A percentile compares a stretch with the other conserved stretches of the same genome.
These are phyloP conservation scores for Silene vulgaris DNA, from an alignment of 179 eudicot species.

Conservation along the genomic window DNA sequence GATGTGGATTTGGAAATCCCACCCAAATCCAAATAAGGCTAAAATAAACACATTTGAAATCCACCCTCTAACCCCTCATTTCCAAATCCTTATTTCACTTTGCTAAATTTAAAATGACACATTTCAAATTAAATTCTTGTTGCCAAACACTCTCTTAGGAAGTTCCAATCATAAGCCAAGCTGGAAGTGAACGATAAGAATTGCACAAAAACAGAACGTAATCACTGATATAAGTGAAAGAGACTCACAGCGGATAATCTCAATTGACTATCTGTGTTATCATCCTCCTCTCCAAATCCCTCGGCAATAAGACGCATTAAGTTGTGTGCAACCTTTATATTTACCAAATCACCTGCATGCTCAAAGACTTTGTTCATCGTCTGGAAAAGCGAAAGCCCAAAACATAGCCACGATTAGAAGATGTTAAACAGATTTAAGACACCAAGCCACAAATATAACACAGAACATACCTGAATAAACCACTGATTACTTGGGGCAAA, in stretches of 20 bases:
- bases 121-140: no score
- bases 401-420: slow-evolving; percentile 21
- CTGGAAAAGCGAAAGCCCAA: slow-evolving; percentile 44
- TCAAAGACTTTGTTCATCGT: slow-evolving; percentile 95
- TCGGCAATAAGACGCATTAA: slow-evolving; percentile 97
- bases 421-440: slow-evolving; percentile 1
- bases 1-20: no score
- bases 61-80: no score
- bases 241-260: slow-evolving; percentile 91
- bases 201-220: background rate
- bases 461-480: slow-evolving; percentile 77
- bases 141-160: no score
- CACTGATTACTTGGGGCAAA: slow-evolving; percentile 98
- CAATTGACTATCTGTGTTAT: slow-evolving; percentile 76
- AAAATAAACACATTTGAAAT: no score
- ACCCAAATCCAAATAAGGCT: no score
- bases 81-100: no score
- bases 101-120: no score
- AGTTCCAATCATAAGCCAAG: background rate
- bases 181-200: background rate
- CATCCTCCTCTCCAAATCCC: slow-evolving; percentile 97
- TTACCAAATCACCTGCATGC: slow-evolving; percentile 98
- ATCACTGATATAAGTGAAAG: slow-evolving; percentile 14
- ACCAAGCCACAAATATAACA: background rate
- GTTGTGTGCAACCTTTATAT: slow-evolving; percentile 86